Evolutionary conservation across 1,284 basidiomycete genomes (phyloP), one percentile per base, ranked within the genome.

Genomic region (Bjerkandera adusta): DNA sequence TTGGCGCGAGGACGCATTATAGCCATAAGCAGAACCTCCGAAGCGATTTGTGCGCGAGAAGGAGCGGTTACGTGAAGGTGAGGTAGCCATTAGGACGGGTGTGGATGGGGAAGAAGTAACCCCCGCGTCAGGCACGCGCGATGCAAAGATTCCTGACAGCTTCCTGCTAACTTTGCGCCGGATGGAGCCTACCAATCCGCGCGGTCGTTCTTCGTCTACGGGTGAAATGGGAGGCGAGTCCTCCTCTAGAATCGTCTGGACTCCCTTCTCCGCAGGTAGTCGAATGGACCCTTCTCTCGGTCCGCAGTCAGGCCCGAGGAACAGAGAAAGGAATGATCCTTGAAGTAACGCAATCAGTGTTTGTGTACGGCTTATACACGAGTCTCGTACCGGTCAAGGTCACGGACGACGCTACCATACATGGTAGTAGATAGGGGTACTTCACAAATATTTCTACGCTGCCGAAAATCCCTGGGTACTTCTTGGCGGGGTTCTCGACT

Each of bases 381-480:
- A 21, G 18, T 11, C 15, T 58, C 71, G 58, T 52, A 81, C 89
- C 88, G 36, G 73, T 76, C 41, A 93, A 71, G 24, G 92, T 90
- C 32, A 90, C 70, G 11, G 75, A 75, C 3, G 85, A 77, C 21
- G 90, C 92, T 21, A 96, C 69, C n/a, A 77, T 67, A 57, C 92
- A 94, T 0, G 96, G 96, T 3, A 99, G 74, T 27, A 98, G 74
- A 65, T 99, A 99, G 0, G 97, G 97, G 61, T 92, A 94, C 8
- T 74, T 71, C 15, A 81, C 74, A 62, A 98, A 90, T 6, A 97
- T 61, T 5, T 76, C 67, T 10, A 85, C 61, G 10, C 79, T 69
- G 34, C 71, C 76, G 61, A 97, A 91, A 12, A 84, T 63, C 1
- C 72, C 70, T 1, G 92, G 89, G 81, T 89, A 95, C 63, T 96